These are phyloP conservation scores for Aspergillus sp. DNA, from an alignment of 2,329 filamentous ascomycete species.

Conservation along the genomic window DNA sequence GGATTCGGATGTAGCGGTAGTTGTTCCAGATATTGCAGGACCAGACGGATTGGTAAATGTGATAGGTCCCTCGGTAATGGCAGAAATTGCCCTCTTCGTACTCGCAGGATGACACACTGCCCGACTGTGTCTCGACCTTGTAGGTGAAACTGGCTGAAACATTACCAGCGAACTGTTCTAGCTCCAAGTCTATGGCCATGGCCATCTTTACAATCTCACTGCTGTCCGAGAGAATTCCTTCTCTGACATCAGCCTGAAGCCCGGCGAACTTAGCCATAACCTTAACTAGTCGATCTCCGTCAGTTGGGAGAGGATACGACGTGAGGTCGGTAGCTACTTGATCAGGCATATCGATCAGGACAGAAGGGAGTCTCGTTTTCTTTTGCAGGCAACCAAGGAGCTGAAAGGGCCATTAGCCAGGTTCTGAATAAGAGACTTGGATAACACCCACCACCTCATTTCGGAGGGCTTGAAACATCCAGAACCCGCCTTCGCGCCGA, in stretches of 20 bases:
- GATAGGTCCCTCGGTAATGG: background rate
- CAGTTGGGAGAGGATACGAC: background rate
- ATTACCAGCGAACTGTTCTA: background rate
- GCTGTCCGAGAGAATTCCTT: background rate
- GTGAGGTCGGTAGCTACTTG: background rate
- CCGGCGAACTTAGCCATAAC: background rate
- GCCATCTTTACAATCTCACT: background rate
- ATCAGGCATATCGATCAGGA: background rate
- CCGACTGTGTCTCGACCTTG: background rate
- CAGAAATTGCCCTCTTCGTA: background rate
- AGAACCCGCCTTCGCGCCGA: background rate
- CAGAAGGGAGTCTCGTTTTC: background rate
- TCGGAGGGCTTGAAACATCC: conserved; percentile 4
- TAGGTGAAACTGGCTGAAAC: background rate
- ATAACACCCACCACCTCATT: background rate
- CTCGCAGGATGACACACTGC: background rate
- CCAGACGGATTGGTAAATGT: conserved; percentile 3
- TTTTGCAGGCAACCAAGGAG: conserved; percentile 3
- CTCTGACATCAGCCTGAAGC: background rate
- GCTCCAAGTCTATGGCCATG: background rate
- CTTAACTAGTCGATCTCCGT: background rate
- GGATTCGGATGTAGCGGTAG: conserved; percentile 1
- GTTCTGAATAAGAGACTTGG: too few relatives aligned
- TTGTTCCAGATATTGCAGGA: conserved; percentile 7
- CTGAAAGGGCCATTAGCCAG: background rate